A percentile compares a stretch with the other conserved stretches of the same genome.
phyloP scores from a whole-genome alignment of 2,329 filamentous ascomycete genomes.

The Talaromyces sp. region DNA sequence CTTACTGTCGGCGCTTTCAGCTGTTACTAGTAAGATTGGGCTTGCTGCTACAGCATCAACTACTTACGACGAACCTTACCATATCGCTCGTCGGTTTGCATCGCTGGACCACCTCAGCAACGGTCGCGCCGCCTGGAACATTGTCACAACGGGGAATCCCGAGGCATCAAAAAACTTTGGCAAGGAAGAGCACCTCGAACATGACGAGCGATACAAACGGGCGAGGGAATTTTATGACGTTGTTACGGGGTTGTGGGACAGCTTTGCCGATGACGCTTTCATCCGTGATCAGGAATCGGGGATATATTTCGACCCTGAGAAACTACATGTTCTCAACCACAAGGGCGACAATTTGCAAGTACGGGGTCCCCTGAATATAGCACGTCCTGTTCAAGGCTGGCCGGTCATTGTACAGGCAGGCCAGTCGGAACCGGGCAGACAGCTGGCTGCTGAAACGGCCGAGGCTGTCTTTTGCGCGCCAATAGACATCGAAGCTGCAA shows the following conservation, averaged over 20 bases:
- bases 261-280: slow-evolving; percentile 54
- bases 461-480: slow-evolving; percentile 52
- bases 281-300: slow-evolving; percentile 46
- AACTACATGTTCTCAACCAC: slow-evolving; percentile 51
- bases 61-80: slow-evolving; percentile 51
- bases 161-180: slow-evolving; percentile 52
- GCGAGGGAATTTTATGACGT: slow-evolving; percentile 52
- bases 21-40: slow-evolving; percentile 48
- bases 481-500: slow-evolving; percentile 41
- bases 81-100: slow-evolving; percentile 50
- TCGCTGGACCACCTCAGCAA: slow-evolving; percentile 49
- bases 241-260: slow-evolving; percentile 52
- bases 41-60: slow-evolving; percentile 51
- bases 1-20: slow-evolving; percentile 47
- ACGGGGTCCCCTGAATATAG: slow-evolving; percentile 49
- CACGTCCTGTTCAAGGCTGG: slow-evolving; percentile 51
- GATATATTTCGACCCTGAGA: slow-evolving; percentile 48
- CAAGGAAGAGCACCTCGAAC: slow-evolving; percentile 47
- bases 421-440: slow-evolving; percentile 49
- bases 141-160: slow-evolving; percentile 51
- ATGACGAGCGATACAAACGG: slow-evolving; percentile 48
- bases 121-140: slow-evolving; percentile 52
- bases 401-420: slow-evolving; percentile 54
- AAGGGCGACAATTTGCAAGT: slow-evolving; percentile 46
- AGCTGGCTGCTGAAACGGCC: slow-evolving; percentile 51